These are phyloP conservation scores for Coemansia sp. DNA, from an alignment of 192 early-diverging fungal genomes.

Conservation along the genomic window DNA sequence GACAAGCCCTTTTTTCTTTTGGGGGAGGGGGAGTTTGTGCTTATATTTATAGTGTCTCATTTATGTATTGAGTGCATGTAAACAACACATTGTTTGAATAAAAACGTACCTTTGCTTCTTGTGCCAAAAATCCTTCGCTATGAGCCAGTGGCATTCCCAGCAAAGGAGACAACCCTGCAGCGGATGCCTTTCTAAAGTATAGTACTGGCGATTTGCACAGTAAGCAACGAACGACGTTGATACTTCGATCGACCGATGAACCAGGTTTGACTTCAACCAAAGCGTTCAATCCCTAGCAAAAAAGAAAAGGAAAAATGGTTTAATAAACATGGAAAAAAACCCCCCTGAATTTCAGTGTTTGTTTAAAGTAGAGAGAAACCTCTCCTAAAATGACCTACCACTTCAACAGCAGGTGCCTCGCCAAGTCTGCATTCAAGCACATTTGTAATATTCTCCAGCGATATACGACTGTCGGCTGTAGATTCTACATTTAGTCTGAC, in stretches of 20 bases:
- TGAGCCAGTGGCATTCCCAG: slow-evolving; percentile 24
- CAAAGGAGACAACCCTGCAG: neutral
- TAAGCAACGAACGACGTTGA: slow-evolving; percentile 49
- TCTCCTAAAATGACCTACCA: slow-evolving; percentile 23
- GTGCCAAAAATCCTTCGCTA: slow-evolving; percentile 27
- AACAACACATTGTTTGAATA: neutral
- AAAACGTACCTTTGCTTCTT: slow-evolving; percentile 17
- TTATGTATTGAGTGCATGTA: neutral
- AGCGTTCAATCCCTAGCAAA: slow-evolving; percentile 29
- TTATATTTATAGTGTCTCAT: neutral
- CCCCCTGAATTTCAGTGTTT: neutral
- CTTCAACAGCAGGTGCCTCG: slow-evolving; percentile 30
- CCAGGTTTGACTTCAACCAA: slow-evolving; percentile 48
- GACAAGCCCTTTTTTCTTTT: neutral
- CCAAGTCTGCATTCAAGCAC: slow-evolving; percentile 42
- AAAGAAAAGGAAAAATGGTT: neutral
- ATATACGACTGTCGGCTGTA: slow-evolving; percentile 22
- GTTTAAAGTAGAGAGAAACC: neutral
- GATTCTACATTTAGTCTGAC: slow-evolving; percentile 29
- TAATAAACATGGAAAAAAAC: neutral
- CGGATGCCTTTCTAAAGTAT: slow-evolving; percentile 18
- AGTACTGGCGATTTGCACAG: slow-evolving; percentile 42
- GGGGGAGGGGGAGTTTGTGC: neutral
- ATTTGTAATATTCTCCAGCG: slow-evolving; percentile 39
- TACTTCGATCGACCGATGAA: slow-evolving; percentile 53